Percentiles rank a stretch among this genome's conserved stretches.
These are phyloP conservation scores for Aspergillus pseudoglaucus DNA, from an alignment of 2,329 filamentous ascomycete genomes.

Conservation along the genomic window DNA sequence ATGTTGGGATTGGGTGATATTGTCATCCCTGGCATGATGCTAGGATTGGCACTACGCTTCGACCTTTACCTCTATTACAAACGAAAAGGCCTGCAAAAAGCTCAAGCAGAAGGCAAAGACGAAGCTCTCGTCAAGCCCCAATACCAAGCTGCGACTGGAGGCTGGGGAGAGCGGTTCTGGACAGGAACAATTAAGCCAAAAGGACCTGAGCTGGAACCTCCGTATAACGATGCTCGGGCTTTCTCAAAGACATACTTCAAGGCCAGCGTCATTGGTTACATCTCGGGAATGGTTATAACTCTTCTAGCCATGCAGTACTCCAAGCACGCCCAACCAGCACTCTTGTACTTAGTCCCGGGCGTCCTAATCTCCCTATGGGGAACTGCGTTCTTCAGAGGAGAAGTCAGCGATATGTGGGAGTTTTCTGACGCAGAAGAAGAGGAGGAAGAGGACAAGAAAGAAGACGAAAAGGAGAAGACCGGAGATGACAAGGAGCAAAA, in stretches of 20 bases:
- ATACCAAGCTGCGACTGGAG: constrained; percentile 55
- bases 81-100: constrained; percentile 49
- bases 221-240: constrained; percentile 32
- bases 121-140: constrained; percentile 24
- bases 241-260: constrained; percentile 86
- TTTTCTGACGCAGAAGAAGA: constrained; percentile 63
- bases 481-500: constrained; percentile 43
- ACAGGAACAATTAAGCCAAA: constrained; percentile 35
- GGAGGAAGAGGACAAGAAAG: constrained; percentile 27
- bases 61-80: constrained; percentile 82
- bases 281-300: constrained; percentile 69
- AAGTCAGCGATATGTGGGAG: constrained; percentile 68
- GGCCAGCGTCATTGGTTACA: constrained; percentile 69
- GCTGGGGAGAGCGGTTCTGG: constrained; percentile 85
- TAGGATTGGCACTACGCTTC: constrained; percentile 81
- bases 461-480: constrained; percentile 20
- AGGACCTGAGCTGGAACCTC: constrained; percentile 25
- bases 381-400: constrained; percentile 64
- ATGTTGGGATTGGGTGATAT: constrained; percentile 96
- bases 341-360: constrained; percentile 86
- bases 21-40: constrained; percentile 83
- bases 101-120: constrained; percentile 14
- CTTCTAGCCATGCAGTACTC: constrained; percentile 70
- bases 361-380: constrained; percentile 70
- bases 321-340: constrained; percentile 77